Percentiles rank a stretch among this genome's conserved stretches.
Evolutionary conservation across 768 basidiomycete species (phyloP).

Genomic region (Boletellus ananiceps): DNA sequence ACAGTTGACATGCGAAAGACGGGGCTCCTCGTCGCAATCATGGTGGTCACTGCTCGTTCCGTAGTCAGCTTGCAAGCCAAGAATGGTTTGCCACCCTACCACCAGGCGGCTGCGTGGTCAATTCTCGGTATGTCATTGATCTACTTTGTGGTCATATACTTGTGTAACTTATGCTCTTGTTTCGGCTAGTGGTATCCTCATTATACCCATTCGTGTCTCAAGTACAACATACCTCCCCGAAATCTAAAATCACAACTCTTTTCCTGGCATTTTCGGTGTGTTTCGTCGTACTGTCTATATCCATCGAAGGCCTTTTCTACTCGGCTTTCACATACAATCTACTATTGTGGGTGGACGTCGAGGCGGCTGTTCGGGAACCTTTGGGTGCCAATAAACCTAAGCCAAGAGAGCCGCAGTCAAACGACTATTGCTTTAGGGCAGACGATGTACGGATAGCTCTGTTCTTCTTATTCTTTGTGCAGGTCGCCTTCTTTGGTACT

Average conservation of each 20-base stretch:
- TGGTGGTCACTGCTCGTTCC: slow-evolving; percentile 55
- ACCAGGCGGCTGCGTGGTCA: slow-evolving; percentile 63
- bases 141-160: not conserved
- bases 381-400: not conserved
- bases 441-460: slow-evolving; percentile 72
- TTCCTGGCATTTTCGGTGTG: slow-evolving; percentile 72
- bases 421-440: slow-evolving; percentile 41
- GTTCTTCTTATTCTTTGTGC: slow-evolving; percentile 84
- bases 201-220: slow-evolving; percentile 45
- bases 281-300: slow-evolving; percentile 78
- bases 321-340: slow-evolving; percentile 61
- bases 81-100: slow-evolving; percentile 54
- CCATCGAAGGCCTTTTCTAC: slow-evolving; percentile 78
- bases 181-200: slow-evolving; percentile 49
- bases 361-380: slow-evolving; percentile 32
- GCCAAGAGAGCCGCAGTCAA: not conserved
- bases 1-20: slow-evolving; percentile 30
- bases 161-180: not conserved
- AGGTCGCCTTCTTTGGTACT: slow-evolving; percentile 82
- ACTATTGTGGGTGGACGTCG: slow-evolving; percentile 64
- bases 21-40: slow-evolving; percentile 40
- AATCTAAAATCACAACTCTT: slow-evolving; percentile 52
- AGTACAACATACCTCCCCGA: slow-evolving; percentile 34
- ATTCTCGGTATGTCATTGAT: slow-evolving; percentile 45
- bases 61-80: slow-evolving; percentile 59